phyloP scores from a whole-genome alignment of 2,329 filamentous ascomycete species.

The Peltaster fructicola region DNA sequence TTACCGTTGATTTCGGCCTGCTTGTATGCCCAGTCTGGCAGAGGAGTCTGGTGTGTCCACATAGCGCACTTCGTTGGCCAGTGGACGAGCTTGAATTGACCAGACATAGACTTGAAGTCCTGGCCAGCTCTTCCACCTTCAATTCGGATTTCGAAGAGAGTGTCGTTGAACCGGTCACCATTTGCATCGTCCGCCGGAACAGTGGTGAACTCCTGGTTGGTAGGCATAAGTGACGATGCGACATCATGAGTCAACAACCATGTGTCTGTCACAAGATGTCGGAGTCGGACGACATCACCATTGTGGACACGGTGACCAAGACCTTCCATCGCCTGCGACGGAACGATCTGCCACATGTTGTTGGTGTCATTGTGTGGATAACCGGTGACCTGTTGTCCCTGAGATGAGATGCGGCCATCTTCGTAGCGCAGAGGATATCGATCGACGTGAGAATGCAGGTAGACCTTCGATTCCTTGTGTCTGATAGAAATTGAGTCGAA shows the following conservation, averaged over 20 bases:
- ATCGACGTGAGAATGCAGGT: conserved; percentile 83
- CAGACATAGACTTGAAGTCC: conserved; percentile 76
- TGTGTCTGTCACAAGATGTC: conserved; percentile 71
- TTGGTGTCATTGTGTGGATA: conserved; percentile 98
- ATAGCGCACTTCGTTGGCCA: conserved; percentile 91
- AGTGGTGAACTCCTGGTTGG: conserved; percentile 96
- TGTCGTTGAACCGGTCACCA: conserved; percentile 65
- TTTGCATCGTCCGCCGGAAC: conserved; percentile 54
- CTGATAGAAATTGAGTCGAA: conserved; percentile 73
- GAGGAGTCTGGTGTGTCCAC: conserved; percentile 91
- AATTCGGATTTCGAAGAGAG: conserved; percentile 79
- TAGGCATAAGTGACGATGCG: conserved; percentile 86
- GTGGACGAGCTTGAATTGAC: conserved; percentile 92
- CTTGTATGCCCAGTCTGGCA: conserved; percentile 95
- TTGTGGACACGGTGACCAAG: conserved; percentile 54
- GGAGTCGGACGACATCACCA: conserved; percentile 70
- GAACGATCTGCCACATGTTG: conserved; percentile 93
- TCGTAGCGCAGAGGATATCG: conserved; percentile 88
- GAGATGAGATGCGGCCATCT: conserved; percentile 89
- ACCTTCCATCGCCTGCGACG: conserved; percentile 38
- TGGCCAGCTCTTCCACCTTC: conserved; percentile 67
- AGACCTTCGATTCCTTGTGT: conserved; percentile 96
- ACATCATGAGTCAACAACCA: conserved; percentile 89
- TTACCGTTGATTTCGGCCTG: conserved; percentile 99
- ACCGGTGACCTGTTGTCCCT: conserved; percentile 91